phyloP scores from a whole-genome alignment of 306 rosid genomes.

The Arachis hypogaea region DNA sequence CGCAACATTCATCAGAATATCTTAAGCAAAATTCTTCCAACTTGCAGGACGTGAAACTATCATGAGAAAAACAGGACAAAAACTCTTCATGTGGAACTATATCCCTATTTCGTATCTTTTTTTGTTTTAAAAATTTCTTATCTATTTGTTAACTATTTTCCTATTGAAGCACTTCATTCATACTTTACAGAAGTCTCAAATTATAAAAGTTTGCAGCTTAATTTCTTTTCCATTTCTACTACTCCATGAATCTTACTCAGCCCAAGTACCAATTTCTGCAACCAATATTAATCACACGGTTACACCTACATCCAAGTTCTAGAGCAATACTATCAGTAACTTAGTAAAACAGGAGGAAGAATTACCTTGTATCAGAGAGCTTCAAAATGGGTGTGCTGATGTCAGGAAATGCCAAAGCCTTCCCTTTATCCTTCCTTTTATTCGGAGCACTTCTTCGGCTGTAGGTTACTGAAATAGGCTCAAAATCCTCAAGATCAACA shows the following conservation, averaged over 20 bases:
- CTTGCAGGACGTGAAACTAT: neutral
- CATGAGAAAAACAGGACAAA: no score
- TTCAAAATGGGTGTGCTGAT: conserved; percentile 42
- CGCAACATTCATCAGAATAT: conserved; percentile 16
- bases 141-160: no score
- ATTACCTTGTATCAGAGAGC: conserved; percentile 46
- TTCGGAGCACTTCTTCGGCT: conserved; percentile 40
- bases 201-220: neutral
- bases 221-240: neutral
- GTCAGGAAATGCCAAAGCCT: conserved; percentile 36
- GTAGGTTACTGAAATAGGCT: conserved; percentile 49
- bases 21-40: neutral
- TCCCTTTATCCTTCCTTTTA: conserved; percentile 48
- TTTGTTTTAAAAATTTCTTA: no score
- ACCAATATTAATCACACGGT: conserved; percentile 1
- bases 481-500: conserved; percentile 41
- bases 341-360: neutral
- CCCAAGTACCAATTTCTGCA: neutral
- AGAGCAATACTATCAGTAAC: neutral
- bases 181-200: neutral
- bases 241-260: conserved; percentile 11
- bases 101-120: no score
- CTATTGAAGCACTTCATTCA: neutral
- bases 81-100: no score
- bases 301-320: neutral